Evolutionary conservation across 306 rosid species (phyloP).

Genomic region (Purshia tridentata): DNA sequence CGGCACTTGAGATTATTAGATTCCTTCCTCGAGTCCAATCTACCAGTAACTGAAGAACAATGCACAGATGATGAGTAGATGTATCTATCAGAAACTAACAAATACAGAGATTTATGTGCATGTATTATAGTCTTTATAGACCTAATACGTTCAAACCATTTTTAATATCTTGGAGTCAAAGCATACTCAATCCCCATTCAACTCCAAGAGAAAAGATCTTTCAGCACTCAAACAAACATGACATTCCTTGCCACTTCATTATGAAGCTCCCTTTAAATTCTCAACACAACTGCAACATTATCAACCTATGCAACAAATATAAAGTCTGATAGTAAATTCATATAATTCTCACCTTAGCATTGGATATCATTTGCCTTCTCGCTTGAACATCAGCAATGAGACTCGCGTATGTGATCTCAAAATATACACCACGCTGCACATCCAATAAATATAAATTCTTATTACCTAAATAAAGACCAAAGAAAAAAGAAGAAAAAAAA

Average conservation of each 20-base stretch:
- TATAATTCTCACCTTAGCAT: slow-evolving; percentile 60
- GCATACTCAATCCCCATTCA: neutral
- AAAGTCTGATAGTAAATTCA: too few relatives aligned
- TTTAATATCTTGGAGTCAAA: neutral
- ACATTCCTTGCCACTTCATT: neutral
- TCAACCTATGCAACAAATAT: neutral
- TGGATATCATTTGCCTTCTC: slow-evolving; percentile 69
- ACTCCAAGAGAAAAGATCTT: neutral
- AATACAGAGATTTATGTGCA: neutral
- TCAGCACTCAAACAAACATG: neutral
- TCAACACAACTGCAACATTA: neutral
- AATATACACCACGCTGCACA: slow-evolving; percentile 73
- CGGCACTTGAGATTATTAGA: slow-evolving; percentile 73
- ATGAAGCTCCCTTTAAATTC: neutral
- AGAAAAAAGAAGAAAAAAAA: neutral
- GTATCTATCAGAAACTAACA: neutral
- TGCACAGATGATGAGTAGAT: slow-evolving; percentile 12
- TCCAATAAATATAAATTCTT: slow-evolving; percentile 16
- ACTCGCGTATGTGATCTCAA: slow-evolving; percentile 65
- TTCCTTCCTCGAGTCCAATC: slow-evolving; percentile 86
- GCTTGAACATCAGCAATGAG: slow-evolving; percentile 47
- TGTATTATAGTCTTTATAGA: neutral
- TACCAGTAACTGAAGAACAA: slow-evolving; percentile 58
- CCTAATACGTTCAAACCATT: neutral
- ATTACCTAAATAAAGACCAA: neutral